Conservation (phyloP, 2,329 filamentous ascomycete species). For the Paracorniculantispora psalliotae region DNA sequence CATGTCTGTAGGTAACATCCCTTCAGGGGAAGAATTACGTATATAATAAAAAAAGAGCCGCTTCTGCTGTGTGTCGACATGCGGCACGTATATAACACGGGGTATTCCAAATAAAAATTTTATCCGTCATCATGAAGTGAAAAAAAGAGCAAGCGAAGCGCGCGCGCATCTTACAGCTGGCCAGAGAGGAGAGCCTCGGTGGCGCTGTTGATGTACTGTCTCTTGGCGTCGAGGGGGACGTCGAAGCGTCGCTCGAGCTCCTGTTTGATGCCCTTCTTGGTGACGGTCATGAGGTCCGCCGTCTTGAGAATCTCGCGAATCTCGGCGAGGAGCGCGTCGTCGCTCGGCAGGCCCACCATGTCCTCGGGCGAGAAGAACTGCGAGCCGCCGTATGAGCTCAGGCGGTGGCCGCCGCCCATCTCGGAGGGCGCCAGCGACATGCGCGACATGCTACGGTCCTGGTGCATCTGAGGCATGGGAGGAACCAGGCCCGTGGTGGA, state of each 20-base stretch:
- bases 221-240: slow-evolving; percentile 77
- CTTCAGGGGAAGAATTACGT: neutral
- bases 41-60: neutral
- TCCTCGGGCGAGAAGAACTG: slow-evolving; percentile 61
- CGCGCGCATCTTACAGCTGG: slow-evolving; percentile 56
- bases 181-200: slow-evolving; percentile 77
- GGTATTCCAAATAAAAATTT: slow-evolving; percentile 5
- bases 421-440: slow-evolving; percentile 79
- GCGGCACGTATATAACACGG: slow-evolving; percentile 9
- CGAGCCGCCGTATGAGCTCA: slow-evolving; percentile 57
- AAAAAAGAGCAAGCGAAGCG: neutral
- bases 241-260: slow-evolving; percentile 91
- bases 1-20: neutral
- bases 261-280: slow-evolving; percentile 95
- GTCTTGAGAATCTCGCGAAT: slow-evolving; percentile 90
- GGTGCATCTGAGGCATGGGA: slow-evolving; percentile 47
- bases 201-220: slow-evolving; percentile 88
- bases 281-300: slow-evolving; percentile 94
- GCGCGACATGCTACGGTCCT: slow-evolving; percentile 52
- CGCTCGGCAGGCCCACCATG: slow-evolving; percentile 71
- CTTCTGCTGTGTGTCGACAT: slow-evolving; percentile 12
- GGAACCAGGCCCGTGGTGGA: slow-evolving; percentile 47
- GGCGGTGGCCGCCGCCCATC: slow-evolving; percentile 49
- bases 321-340: slow-evolving; percentile 86
- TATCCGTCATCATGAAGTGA: neutral